Evolutionary conservation across 331 rosid species (phyloP), one percentile per base, ranked within the genome.

Genomic region (Spiraea crenata): DNA sequence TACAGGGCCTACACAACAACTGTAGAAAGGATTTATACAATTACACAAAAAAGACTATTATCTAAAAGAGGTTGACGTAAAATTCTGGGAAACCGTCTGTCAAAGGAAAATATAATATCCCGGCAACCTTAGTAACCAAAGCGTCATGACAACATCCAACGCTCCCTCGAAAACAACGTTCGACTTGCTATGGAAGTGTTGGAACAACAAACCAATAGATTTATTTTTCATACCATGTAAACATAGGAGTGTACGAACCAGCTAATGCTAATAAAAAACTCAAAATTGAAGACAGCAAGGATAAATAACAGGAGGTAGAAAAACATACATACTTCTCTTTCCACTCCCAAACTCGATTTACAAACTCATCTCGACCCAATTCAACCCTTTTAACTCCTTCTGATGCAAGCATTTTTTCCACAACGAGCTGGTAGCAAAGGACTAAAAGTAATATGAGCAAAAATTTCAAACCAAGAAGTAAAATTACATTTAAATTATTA

Each of bases 281-380:
- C 35, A 57, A 47, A 69, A 62, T 72, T 15, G 49, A n/a, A 77
- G 61, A 78, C 50, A 63, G 52, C 71, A 14, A 74, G 15, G 72
- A 65, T 58, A 76, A 69, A 74, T 37, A 74, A 48, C 5, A 63
- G 59, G 63, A 47, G 69, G 56, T 48, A 45, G 67, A 61, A 5
- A 81, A 67, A 78, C 71, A 68, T 57, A 70, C 67, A 63, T 88
- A 93, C 98, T 93, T 90, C 83, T 93, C 92, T 87, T 93, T 93
- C 98, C 98, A 93, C 86, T 93, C 83, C 98, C 97, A 93, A 76
- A 93, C 95, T 76, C 86, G 84, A 39, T 75, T 84, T 63, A 88
- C 82, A 79, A 93, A 93, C 72, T 93, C 96, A 42, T 93, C 93
- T 76, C 97, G 87, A 73, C 88, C 80, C 87, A 93, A 70, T 63